Evolutionary conservation across 192 early-diverging fungal genomes (phyloP), one percentile per base, ranked within the genome.

Genomic region (Gaertneriomyces semiglobifer): DNA sequence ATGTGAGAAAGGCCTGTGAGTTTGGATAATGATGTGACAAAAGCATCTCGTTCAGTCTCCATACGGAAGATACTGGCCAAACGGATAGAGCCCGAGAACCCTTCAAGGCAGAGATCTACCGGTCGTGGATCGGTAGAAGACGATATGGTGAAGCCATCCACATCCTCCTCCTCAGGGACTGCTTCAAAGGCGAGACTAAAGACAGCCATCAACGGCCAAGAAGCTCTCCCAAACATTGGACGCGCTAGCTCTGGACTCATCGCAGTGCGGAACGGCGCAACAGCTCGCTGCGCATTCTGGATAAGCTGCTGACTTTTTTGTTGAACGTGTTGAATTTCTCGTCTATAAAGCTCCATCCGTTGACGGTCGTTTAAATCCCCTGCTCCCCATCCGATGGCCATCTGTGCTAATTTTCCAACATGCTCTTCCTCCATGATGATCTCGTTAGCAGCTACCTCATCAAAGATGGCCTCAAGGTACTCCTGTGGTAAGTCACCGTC

Each of bases 361-460:
- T 82, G 72, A 38, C 70, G 68, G 16, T 86, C 84, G 50, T 64
- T 71, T 6, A 74, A 48, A 42, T 80, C 71, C 4, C 76, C 65
- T 63, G 69, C 70, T 54, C 78, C 74, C 81, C 82, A 33, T 69
- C 84, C 80, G n/a, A 78, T 71, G 6, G 81, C 77, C 67, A 88
- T 77, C 18, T 76, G 63, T 2, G 82, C 80, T 6, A 86, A 53
- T 52, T 80, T 77, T 10, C 66, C 79, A 3, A 86, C 86, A 11
- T 84, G 86, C 59, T 98, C 93, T 63, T 95, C 93, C 62, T 94
- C 92, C 84, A 98, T 86, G 58, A 90, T 90, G 71, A 98, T 98
- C 78, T 98, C 95, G 62, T 95, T 86, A 10, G 44, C 55, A 42
- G 69, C 74, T 43, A 98, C 91, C 63, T 96, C 86, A 53, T 96